Evolutionary conservation across 2,329 filamentous ascomycete genomes (phyloP).

Genomic region (Aureobasidium leucospermi): DNA sequence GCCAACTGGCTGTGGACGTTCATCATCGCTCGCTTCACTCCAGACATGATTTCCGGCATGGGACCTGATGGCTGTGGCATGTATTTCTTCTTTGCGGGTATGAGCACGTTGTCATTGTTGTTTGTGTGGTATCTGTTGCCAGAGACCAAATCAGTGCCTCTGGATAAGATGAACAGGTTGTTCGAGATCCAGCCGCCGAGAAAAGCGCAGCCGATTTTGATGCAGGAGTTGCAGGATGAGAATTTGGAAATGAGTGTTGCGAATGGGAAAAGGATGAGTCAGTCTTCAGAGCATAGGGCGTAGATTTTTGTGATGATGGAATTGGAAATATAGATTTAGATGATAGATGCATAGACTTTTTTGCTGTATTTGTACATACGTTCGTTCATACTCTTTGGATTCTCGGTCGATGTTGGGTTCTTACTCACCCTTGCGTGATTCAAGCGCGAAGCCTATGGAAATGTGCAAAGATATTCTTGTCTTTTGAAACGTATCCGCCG

Average conservation of each 20-base stretch:
- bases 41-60: constrained; percentile 45
- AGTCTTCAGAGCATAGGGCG: background rate
- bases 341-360: too few species aligned
- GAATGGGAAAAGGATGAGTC: constrained; percentile 6
- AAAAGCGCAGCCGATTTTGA: constrained; percentile 34
- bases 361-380: too few species aligned
- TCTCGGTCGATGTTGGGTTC: too few species aligned
- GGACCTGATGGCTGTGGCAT: constrained; percentile 32
- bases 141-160: constrained; percentile 38
- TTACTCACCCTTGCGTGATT: too few species aligned
- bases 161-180: constrained; percentile 41
- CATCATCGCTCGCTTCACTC: constrained; percentile 33
- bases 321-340: too few species aligned
- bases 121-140: constrained; percentile 40
- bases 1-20: constrained; percentile 30
- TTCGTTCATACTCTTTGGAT: too few species aligned
- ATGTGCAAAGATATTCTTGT: too few species aligned
- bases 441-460: too few species aligned
- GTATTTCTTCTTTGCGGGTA: constrained; percentile 40
- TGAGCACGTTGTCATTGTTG: constrained; percentile 38
- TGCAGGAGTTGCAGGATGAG: constrained; percentile 24
- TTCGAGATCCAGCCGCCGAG: constrained; percentile 37
- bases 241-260: constrained; percentile 7
- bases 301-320: background rate
- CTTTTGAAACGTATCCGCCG: too few species aligned